These are phyloP conservation scores for Eragrostis nindensis DNA, from an alignment of 176 grass and related monocot species.

Conservation along the genomic window DNA sequence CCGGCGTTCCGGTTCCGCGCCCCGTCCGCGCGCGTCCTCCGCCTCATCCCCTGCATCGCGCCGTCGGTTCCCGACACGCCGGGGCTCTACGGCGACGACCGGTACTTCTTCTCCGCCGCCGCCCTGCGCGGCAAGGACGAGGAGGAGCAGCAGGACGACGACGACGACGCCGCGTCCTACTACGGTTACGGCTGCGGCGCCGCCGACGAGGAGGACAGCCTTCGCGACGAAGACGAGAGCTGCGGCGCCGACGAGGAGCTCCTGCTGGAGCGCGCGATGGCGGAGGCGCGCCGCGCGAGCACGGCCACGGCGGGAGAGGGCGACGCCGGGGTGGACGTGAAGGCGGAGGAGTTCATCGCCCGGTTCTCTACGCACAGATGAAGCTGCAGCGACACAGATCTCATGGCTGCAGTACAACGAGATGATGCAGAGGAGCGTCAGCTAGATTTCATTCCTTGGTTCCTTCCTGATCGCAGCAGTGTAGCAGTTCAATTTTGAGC, in stretches of 20 bases:
- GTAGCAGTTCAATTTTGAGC: background rate
- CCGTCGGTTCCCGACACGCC: conserved; percentile 49
- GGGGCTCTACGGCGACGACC: conserved; percentile 52
- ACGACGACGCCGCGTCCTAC: background rate
- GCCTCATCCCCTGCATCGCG: conserved; percentile 69
- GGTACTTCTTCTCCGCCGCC: conserved; percentile 41
- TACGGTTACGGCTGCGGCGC: conserved; percentile 7
- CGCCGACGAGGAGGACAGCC: background rate
- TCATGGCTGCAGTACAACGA: conserved; percentile 71
- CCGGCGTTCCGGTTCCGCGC: conserved; percentile 74
- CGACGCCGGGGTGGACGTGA: conserved; percentile 64
- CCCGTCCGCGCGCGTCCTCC: conserved; percentile 57
- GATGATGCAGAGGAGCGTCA: conserved; percentile 69
- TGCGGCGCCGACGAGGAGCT: background rate
- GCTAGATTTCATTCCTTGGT: background rate
- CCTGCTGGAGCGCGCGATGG: conserved; percentile 29
- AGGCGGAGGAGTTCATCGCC: conserved; percentile 88
- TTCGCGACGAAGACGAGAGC: background rate
- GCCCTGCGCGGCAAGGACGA: background rate
- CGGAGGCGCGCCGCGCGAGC: conserved; percentile 39
- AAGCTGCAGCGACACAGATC: conserved; percentile 72
- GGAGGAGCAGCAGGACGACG: background rate
- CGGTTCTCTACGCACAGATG: conserved; percentile 81
- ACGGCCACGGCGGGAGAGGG: background rate
- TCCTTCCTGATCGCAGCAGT: background rate